Conservation (phyloP, 305 asterid genomes). For the Rubia tinctorum region DNA sequence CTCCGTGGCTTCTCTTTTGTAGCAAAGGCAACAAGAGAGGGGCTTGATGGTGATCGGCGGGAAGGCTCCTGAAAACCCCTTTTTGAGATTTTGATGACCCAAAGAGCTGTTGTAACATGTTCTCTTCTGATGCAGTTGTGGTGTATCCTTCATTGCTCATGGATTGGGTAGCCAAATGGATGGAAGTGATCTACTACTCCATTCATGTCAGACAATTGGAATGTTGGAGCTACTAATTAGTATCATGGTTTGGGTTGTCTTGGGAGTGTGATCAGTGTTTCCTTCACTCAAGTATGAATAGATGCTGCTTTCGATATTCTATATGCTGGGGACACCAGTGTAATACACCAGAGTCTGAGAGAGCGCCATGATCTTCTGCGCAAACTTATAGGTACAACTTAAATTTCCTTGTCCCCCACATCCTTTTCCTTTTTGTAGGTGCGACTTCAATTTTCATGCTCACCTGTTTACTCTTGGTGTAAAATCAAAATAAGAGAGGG, state of each 20-base stretch:
- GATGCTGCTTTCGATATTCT: slow-evolving; percentile 93
- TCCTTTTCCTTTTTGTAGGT: not conserved
- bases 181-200: not conserved
- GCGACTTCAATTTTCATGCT: too few species aligned
- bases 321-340: slow-evolving; percentile 92
- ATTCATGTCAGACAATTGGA: not conserved
- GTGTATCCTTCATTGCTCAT: slow-evolving; percentile 63
- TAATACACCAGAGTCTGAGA: slow-evolving; percentile 87
- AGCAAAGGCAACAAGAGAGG: slow-evolving; percentile 95
- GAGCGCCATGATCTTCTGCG: slow-evolving; percentile 82
- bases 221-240: slow-evolving; percentile 9
- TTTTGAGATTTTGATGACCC: slow-evolving; percentile 8
- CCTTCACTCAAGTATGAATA: slow-evolving; percentile 53
- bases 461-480: not conserved
- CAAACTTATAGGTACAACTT: too few species aligned
- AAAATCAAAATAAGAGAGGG: not conserved
- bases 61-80: slow-evolving; percentile 26
- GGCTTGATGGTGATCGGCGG: slow-evolving; percentile 86
- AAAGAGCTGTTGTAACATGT: slow-evolving; percentile 27
- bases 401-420: too few species aligned
- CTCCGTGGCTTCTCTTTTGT: slow-evolving; percentile 17
- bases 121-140: slow-evolving; percentile 73
- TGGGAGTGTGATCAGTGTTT: slow-evolving; percentile 16
- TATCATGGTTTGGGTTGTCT: slow-evolving; percentile 16
- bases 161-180: not conserved